These are phyloP conservation scores for Pugionium cornutum DNA, from an alignment of 345 rosid genomes.

Conservation along the genomic window DNA sequence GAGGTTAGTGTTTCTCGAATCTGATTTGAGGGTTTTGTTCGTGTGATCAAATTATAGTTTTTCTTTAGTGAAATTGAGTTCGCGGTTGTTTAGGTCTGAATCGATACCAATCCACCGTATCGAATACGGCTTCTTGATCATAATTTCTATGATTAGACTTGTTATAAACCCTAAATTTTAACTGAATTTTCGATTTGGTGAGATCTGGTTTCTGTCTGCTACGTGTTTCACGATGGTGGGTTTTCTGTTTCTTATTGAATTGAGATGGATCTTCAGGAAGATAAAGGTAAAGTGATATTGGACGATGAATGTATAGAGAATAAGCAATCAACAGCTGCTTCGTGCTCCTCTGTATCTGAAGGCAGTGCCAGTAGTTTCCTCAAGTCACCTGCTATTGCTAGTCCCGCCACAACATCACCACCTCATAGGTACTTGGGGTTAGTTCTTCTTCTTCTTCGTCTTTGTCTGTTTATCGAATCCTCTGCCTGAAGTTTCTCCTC, in stretches of 20 bases:
- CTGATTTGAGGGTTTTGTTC: conserved; percentile 36
- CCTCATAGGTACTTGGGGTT: conserved; percentile 48
- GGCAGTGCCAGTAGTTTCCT: conserved; percentile 64
- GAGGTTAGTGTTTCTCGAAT: conserved; percentile 46
- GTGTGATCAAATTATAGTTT: conserved; percentile 31
- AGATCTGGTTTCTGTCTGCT: conserved; percentile 58
- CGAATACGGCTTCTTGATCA: not conserved
- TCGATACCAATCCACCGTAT: conserved; percentile 8
- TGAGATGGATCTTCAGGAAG: conserved; percentile 47
- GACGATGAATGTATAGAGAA: conserved; percentile 83
- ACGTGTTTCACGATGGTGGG: conserved; percentile 31
- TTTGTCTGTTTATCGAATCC: not conserved
- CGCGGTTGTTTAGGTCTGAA: conserved; percentile 8
- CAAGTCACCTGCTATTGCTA: conserved; percentile 71
- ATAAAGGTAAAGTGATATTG: conserved; percentile 52
- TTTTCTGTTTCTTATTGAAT: conserved; percentile 35
- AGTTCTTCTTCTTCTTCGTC: conserved; percentile 2
- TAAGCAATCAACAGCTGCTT: conserved; percentile 73
- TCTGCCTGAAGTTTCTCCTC: not conserved
- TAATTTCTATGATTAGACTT: conserved; percentile 16
- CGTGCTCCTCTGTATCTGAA: conserved; percentile 73
- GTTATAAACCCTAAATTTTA: conserved; percentile 44
- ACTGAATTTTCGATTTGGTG: conserved; percentile 40
- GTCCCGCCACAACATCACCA: conserved; percentile 70
- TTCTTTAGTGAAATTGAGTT: conserved; percentile 32